Conservation (phyloP, 2,329 filamentous ascomycete genomes). For the Ascochyta clinopodiicola region DNA sequence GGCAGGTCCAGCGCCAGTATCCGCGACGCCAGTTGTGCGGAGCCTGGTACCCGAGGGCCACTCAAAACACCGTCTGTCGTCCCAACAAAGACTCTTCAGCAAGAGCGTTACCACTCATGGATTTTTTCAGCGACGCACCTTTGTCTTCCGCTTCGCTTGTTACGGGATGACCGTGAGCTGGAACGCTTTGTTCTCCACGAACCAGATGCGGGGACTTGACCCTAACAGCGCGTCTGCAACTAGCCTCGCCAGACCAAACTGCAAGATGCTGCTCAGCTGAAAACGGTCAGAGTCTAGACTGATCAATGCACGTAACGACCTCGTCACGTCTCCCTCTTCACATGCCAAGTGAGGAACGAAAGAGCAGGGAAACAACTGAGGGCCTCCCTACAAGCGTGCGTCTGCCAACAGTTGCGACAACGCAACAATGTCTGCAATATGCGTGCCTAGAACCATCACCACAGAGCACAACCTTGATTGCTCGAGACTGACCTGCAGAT, state of each 20-base stretch:
- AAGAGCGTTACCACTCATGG: constrained; percentile 6
- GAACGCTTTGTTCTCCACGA: constrained; percentile 10
- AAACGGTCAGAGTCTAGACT: constrained; percentile 7
- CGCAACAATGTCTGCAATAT: not conserved
- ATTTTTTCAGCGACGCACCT: not conserved
- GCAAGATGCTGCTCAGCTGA: constrained; percentile 13
- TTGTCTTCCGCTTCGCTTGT: constrained; percentile 5
- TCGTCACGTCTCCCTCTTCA: not conserved
- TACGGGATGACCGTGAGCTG: constrained; percentile 1
- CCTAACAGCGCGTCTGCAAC: constrained; percentile 1
- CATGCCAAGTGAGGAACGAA: not conserved
- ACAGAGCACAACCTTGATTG: not conserved
- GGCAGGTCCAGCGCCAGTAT: constrained; percentile 12
- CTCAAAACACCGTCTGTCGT: not conserved
- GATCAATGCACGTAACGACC: not conserved
- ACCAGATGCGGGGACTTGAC: constrained; percentile 7
- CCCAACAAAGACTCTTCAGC: constrained; percentile 16
- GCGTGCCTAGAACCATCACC: not conserved
- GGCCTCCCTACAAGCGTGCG: not conserved
- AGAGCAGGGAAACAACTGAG: not conserved
- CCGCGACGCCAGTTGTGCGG: constrained; percentile 12
- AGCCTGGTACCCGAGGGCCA: constrained; percentile 10
- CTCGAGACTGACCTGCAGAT: not conserved
- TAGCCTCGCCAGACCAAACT: constrained; percentile 7
- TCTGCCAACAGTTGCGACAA: not conserved